These are phyloP conservation scores for Lactuca saligna DNA, from an alignment of 129 eudicot genomes.

Conservation along the genomic window DNA sequence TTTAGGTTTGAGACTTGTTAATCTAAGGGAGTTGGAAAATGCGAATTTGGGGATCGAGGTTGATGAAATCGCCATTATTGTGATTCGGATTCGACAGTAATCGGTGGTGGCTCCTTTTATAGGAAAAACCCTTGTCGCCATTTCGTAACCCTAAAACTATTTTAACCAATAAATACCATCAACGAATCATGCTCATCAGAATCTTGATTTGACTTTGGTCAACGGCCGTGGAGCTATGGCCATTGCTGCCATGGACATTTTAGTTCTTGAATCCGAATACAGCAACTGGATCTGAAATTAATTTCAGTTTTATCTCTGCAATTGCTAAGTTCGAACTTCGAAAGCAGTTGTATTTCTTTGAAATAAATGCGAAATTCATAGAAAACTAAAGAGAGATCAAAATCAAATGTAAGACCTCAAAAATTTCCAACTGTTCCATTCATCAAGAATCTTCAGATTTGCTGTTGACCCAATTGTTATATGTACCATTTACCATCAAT, in stretches of 20 bases:
- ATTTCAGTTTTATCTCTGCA: slow-evolving; percentile 72
- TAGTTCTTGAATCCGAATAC: slow-evolving; percentile 52
- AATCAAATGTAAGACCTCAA: slow-evolving; percentile 35
- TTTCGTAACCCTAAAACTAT: background rate
- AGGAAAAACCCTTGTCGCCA: background rate
- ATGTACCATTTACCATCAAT: slow-evolving; percentile 68
- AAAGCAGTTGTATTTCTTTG: slow-evolving; percentile 13
- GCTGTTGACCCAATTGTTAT: too few relatives aligned
- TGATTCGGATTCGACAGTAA: background rate
- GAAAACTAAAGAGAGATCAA: background rate
- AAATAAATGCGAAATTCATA: too few relatives aligned
- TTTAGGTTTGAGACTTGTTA: slow-evolving; percentile 31
- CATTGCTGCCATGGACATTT: slow-evolving; percentile 44
- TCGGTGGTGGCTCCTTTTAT: background rate
- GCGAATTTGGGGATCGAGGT: slow-evolving; percentile 29
- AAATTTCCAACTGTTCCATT: slow-evolving; percentile 57
- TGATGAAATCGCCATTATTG: slow-evolving; percentile 11
- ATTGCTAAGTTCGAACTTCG: slow-evolving; percentile 50
- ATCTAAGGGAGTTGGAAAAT: slow-evolving; percentile 25
- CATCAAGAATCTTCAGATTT: slow-evolving; percentile 45
- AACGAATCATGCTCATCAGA: background rate
- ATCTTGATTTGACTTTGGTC: slow-evolving; percentile 36
- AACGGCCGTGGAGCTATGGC: slow-evolving; percentile 52
- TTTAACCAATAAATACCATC: background rate
- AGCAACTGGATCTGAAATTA: slow-evolving; percentile 55